A percentile compares a stretch with the other conserved stretches of the same genome.
Conservation (phyloP, 1,139 yeast genomes). For the Protomyces pachydermus region DNA sequence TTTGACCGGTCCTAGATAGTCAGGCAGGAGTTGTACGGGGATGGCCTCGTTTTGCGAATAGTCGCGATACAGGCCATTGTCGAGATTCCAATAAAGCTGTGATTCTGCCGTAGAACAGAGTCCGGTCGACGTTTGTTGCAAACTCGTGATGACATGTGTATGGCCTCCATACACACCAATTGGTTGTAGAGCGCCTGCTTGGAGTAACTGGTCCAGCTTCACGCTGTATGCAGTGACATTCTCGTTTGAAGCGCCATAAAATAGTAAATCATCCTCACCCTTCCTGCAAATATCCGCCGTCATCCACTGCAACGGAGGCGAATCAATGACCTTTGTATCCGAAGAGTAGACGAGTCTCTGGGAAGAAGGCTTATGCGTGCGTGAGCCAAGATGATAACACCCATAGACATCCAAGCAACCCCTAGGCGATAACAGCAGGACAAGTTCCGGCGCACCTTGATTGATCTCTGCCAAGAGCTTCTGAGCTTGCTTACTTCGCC, state of each 20-base stretch:
- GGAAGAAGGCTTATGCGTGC: constrained; percentile 29
- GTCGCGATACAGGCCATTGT: background rate
- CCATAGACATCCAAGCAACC: constrained; percentile 50
- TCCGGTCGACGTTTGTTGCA: background rate
- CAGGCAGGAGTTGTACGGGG: background rate
- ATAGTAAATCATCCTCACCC: constrained; percentile 16
- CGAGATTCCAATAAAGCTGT: background rate
- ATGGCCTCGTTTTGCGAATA: background rate
- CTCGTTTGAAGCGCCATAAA: background rate
- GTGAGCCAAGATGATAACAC: constrained; percentile 48
- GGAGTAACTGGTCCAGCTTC: background rate
- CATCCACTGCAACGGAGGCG: constrained; percentile 37
- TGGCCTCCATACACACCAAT: background rate
- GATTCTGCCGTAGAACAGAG: background rate
- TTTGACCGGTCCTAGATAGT: background rate
- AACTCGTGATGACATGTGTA: background rate
- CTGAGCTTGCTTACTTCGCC: constrained; percentile 29
- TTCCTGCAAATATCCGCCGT: constrained; percentile 6
- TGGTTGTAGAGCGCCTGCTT: background rate
- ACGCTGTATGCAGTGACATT: background rate
- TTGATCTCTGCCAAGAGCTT: constrained; percentile 35
- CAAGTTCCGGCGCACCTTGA: constrained; percentile 49
- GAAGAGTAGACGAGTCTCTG: constrained; percentile 29
- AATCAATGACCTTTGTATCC: background rate
- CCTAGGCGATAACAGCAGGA: constrained; percentile 48